Evolutionary conservation across 2,329 filamentous ascomycete genomes (phyloP).

Genomic region (Erysiphe pulchra): DNA sequence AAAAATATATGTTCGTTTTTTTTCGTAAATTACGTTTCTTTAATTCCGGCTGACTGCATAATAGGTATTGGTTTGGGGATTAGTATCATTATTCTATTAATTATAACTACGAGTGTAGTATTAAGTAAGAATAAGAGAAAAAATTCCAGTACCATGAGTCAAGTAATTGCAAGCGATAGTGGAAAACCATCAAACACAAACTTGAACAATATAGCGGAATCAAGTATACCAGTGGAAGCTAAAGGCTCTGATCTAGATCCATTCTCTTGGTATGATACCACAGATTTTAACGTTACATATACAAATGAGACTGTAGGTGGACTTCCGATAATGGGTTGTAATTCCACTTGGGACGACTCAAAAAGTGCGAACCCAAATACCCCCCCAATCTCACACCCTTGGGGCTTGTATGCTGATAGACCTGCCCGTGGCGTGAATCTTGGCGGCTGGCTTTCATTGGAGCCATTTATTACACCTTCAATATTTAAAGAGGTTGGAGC

Average conservation of each 20-base stretch:
- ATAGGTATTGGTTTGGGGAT: conserved; percentile 25
- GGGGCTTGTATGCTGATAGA: conserved; percentile 47
- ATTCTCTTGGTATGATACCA: conserved; percentile 72
- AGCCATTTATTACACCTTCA: conserved; percentile 87
- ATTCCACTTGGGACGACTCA: conserved; percentile 65
- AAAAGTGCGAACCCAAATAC: conserved; percentile 53
- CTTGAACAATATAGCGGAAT: conserved; percentile 25
- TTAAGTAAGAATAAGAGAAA: conserved; percentile 29
- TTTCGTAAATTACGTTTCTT: neutral
- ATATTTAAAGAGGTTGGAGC: conserved; percentile 43
- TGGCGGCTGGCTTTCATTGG: conserved; percentile 79
- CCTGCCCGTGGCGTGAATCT: conserved; percentile 79
- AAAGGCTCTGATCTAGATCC: conserved; percentile 48
- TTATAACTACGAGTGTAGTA: conserved; percentile 40
- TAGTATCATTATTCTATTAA: conserved; percentile 30
- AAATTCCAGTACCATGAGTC: conserved; percentile 3
- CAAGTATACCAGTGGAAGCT: conserved; percentile 1
- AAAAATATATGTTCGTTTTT: conserved; percentile 32
- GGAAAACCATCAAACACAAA: conserved; percentile 16
- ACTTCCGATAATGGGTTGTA: conserved; percentile 70
- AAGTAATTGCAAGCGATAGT: conserved; percentile 3
- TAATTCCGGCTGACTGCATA: conserved; percentile 3
- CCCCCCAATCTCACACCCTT: conserved; percentile 46
- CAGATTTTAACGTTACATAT: conserved; percentile 81
- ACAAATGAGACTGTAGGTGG: conserved; percentile 63